A percentile compares a stretch with the other conserved stretches of the same genome.
These are phyloP conservation scores for Cyclotella baltica DNA, from an alignment of 108 stramenopile genomes.

Conservation along the genomic window DNA sequence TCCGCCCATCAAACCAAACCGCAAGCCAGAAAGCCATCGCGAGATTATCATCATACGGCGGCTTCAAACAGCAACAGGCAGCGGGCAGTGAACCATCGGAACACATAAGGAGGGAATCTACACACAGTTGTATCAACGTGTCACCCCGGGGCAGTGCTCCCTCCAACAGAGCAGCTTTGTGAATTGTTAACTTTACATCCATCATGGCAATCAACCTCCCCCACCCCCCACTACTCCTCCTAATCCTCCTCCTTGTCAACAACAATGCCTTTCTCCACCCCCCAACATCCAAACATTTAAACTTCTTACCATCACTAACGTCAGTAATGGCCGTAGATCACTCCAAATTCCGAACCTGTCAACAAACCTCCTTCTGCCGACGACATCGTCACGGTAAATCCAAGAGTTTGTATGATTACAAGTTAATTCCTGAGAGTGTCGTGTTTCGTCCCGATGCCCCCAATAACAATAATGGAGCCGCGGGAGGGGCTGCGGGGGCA, in stretches of 20 bases:
- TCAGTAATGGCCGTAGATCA: conserved; percentile 88
- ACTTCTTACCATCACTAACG: neutral
- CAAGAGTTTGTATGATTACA: conserved; percentile 64
- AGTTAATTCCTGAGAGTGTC: conserved; percentile 63
- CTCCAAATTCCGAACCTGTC: conserved; percentile 97
- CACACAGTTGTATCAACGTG: no score
- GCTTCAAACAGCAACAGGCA: no score
- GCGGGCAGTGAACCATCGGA: no score
- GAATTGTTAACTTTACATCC: no score
- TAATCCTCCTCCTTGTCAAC: neutral
- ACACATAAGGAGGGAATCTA: no score
- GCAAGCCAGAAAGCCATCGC: no score
- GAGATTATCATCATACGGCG: no score
- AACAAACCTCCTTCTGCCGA: conserved; percentile 97
- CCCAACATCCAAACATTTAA: neutral
- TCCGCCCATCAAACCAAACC: no score
- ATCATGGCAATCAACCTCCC: neutral
- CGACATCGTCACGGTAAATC: conserved; percentile 83
- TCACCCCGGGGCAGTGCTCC: no score
- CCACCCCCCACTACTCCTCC: neutral
- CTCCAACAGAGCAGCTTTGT: no score
- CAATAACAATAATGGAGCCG: neutral
- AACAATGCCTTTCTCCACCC: neutral
- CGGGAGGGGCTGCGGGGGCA: neutral
- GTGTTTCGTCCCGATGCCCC: conserved; percentile 16